These are phyloP conservation scores for Suhomyces anneliseae DNA, from an alignment of 1,139 yeast genomes.

Conservation along the genomic window DNA sequence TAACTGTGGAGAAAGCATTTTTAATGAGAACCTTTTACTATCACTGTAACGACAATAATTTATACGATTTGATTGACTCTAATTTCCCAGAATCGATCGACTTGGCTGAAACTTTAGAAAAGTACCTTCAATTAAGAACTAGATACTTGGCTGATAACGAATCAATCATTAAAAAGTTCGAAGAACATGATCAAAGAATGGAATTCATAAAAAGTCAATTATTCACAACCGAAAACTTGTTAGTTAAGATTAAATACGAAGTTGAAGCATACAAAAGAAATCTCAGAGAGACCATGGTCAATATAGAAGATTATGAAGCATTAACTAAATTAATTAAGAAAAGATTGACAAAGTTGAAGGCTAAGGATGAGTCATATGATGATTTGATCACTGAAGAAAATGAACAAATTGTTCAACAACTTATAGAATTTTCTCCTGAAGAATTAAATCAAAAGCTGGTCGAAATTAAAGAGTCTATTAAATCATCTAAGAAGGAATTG, in stretches of 20 bases:
- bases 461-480: slow-evolving; percentile 13
- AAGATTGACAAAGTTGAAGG: slow-evolving; percentile 10
- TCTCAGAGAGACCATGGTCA: slow-evolving; percentile 10
- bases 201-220: slow-evolving; percentile 16
- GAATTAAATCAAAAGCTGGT: slow-evolving; percentile 14
- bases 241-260: slow-evolving; percentile 15
- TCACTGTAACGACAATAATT: slow-evolving; percentile 56
- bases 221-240: slow-evolving; percentile 14
- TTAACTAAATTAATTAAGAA: slow-evolving; percentile 12
- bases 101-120: slow-evolving; percentile 58
- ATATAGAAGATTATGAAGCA: slow-evolving; percentile 15
- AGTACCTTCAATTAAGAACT: slow-evolving; percentile 51
- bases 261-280: slow-evolving; percentile 15
- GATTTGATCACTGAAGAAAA: slow-evolving; percentile 16
- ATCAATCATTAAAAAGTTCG: slow-evolving; percentile 16
- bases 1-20: slow-evolving; percentile 76
- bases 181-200: slow-evolving; percentile 12
- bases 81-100: slow-evolving; percentile 81
- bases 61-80: slow-evolving; percentile 61
- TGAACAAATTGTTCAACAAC: slow-evolving; percentile 15
- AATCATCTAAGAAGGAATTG: slow-evolving; percentile 12
- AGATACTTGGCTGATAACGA: slow-evolving; percentile 34
- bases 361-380: slow-evolving; percentile 13
- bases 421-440: slow-evolving; percentile 14
- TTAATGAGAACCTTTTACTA: slow-evolving; percentile 67